Percentiles rank a stretch among this genome's conserved stretches.
Evolutionary conservation across 1,284 basidiomycete species (phyloP).

Genomic region (Phylloboletellus chloephorus): DNA sequence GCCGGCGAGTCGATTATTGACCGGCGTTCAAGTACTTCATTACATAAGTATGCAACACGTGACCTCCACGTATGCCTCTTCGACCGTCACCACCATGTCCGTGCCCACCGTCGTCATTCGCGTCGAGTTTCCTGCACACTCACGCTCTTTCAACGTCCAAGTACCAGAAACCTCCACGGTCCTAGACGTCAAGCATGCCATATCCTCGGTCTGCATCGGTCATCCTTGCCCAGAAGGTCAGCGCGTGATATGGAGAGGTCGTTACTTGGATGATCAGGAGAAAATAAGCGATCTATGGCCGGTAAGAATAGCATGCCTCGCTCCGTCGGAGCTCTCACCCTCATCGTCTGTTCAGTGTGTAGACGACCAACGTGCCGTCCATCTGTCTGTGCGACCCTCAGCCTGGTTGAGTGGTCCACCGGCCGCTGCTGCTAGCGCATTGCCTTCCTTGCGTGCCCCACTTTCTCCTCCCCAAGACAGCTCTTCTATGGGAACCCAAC

Average conservation of each 20-base stretch:
- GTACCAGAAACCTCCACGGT: constrained; percentile 49
- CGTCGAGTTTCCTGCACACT: constrained; percentile 70
- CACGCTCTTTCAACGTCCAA: constrained; percentile 56
- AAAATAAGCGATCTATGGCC: constrained; percentile 63
- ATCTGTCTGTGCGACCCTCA: constrained; percentile 70
- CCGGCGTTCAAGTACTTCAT: too few relatives aligned
- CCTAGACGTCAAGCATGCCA: constrained; percentile 62
- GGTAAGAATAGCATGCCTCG: constrained; percentile 36
- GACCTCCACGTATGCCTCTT: constrained; percentile 30
- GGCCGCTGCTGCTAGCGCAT: constrained; percentile 16
- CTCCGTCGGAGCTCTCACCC: constrained; percentile 10
- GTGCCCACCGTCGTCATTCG: constrained; percentile 49
- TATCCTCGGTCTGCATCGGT: constrained; percentile 57
- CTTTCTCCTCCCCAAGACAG: not conserved
- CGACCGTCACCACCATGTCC: constrained; percentile 25
- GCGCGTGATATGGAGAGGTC: constrained; percentile 68
- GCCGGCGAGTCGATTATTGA: too few relatives aligned
- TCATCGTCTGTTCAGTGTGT: constrained; percentile 38
- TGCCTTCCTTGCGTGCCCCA: constrained; percentile 5
- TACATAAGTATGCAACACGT: too few relatives aligned
- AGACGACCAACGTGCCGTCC: constrained; percentile 57
- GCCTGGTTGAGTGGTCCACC: constrained; percentile 60
- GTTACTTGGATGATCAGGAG: constrained; percentile 60
- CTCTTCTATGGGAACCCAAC: constrained; percentile 4
- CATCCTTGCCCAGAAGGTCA: constrained; percentile 63